Evolutionary conservation across 768 basidiomycete genomes (phyloP).

Genomic region (Tubosaeta sp.): DNA sequence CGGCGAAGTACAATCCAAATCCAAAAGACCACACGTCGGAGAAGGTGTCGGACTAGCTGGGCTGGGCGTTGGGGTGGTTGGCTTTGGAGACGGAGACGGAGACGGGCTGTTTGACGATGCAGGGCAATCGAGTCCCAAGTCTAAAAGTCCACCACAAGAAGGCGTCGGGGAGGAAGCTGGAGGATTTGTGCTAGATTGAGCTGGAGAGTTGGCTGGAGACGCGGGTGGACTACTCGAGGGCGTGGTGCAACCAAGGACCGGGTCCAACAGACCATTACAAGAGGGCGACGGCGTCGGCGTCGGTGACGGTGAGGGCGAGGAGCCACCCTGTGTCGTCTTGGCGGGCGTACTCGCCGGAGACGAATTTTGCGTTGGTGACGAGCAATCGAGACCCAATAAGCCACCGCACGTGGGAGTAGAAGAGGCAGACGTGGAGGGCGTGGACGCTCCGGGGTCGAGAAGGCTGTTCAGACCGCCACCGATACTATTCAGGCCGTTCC

Average conservation of each 20-base stretch:
- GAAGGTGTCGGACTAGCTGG: background rate
- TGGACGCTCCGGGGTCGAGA: conserved; percentile 9
- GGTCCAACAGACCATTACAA: conserved; percentile 8
- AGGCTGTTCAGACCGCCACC: background rate
- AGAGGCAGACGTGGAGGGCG: conserved; percentile 4
- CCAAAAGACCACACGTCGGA: conserved; percentile 2
- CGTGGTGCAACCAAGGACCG: conserved; percentile 7
- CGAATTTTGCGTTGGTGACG: conserved; percentile 1
- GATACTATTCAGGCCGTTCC: background rate
- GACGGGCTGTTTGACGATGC: too few relatives aligned
- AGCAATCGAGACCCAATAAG: conserved; percentile 19
- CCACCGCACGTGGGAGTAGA: conserved; percentile 11
- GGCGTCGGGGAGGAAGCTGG: background rate
- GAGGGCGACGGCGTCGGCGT: conserved; percentile 1
- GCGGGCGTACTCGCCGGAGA: conserved; percentile 1
- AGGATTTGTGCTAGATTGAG: too few relatives aligned
- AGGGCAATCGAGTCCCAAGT: too few relatives aligned
- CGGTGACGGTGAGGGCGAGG: background rate
- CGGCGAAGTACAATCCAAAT: conserved; percentile 4
- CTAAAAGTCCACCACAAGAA: background rate
- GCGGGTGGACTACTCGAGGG: background rate
- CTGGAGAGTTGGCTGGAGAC: background rate
- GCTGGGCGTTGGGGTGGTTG: background rate
- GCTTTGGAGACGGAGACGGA: background rate
- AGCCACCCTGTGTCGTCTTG: background rate